phyloP scores from a whole-genome alignment of 441 rosid genomes.

The Breynia disticha region DNA sequence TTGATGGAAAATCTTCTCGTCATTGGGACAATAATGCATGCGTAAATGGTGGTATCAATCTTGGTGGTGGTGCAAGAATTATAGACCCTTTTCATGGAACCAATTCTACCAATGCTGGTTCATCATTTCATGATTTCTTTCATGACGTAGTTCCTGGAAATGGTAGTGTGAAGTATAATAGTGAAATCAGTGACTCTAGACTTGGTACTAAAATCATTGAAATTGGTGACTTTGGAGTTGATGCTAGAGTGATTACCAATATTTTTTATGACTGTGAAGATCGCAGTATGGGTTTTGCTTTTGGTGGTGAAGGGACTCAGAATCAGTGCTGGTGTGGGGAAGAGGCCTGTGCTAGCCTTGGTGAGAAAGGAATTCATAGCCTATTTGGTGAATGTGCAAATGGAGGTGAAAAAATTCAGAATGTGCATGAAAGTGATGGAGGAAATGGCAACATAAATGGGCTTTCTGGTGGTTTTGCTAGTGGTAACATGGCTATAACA shows the following conservation, averaged over 20 bases:
- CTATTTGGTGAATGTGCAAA: constrained; percentile 24
- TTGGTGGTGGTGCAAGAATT: too few relatives aligned
- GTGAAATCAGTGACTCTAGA: constrained; percentile 1
- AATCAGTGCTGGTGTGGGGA: constrained; percentile 21
- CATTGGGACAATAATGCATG: constrained; percentile 8
- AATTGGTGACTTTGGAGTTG: background rate
- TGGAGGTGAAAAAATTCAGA: constrained; percentile 9
- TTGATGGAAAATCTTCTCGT: constrained; percentile 14
- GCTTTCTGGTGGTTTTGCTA: constrained; percentile 10
- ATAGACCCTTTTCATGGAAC: too few relatives aligned
- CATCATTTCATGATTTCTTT: constrained; percentile 1
- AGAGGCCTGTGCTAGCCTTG: constrained; percentile 18
- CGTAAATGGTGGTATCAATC: too few relatives aligned
- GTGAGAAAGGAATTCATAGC: constrained; percentile 21
- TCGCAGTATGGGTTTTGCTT: constrained; percentile 3
- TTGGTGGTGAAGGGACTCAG: constrained; percentile 19
- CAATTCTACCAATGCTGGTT: too few relatives aligned
- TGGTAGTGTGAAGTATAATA: constrained; percentile 4
- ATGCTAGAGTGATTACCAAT: constrained; percentile 14
- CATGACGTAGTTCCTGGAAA: constrained; percentile 12
- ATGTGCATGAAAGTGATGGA: constrained; percentile 3
- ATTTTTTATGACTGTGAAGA: constrained; percentile 15
- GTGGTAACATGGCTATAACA: too few relatives aligned
- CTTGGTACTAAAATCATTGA: constrained; percentile 16
- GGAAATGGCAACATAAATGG: constrained; percentile 9